phyloP scores from a whole-genome alignment of 164 flowering plant species.

The Nelumbo lutea region DNA sequence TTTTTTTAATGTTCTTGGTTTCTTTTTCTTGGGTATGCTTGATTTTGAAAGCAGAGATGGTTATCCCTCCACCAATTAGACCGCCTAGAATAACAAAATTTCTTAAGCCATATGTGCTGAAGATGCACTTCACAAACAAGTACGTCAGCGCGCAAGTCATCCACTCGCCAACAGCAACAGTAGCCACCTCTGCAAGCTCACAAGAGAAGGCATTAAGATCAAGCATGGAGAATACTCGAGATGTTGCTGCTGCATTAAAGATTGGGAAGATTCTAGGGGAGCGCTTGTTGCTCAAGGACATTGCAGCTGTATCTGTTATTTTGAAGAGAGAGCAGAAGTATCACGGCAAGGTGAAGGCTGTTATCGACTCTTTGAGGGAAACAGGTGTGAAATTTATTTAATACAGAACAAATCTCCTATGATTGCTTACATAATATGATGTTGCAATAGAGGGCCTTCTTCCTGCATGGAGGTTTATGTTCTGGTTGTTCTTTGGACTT shows the following conservation, averaged over 20 bases:
- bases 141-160: constrained; percentile 72
- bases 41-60: constrained; percentile 40
- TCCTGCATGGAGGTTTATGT: too few species aligned
- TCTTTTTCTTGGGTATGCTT: neutral
- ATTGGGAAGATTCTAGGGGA: constrained; percentile 78
- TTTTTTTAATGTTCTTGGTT: too few species aligned
- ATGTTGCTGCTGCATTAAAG: constrained; percentile 76
- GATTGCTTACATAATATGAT: too few species aligned
- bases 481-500: too few species aligned
- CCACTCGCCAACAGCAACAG: constrained; percentile 78
- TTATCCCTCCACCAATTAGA: constrained; percentile 66
- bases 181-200: constrained; percentile 77
- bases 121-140: constrained; percentile 88
- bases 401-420: neutral
- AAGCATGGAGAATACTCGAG: constrained; percentile 54
- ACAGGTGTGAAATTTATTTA: constrained; percentile 62
- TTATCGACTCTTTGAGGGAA: constrained; percentile 62
- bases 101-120: constrained; percentile 77
- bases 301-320: constrained; percentile 65
- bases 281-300: constrained; percentile 49
- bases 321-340: constrained; percentile 69
- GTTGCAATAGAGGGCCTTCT: too few species aligned
- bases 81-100: constrained; percentile 48
- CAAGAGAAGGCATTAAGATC: constrained; percentile 63
- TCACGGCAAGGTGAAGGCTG: constrained; percentile 85